Evolutionary conservation across 306 rosid species (phyloP), one percentile per base, ranked within the genome.

Genomic region (Hippophae rhamnoides): DNA sequence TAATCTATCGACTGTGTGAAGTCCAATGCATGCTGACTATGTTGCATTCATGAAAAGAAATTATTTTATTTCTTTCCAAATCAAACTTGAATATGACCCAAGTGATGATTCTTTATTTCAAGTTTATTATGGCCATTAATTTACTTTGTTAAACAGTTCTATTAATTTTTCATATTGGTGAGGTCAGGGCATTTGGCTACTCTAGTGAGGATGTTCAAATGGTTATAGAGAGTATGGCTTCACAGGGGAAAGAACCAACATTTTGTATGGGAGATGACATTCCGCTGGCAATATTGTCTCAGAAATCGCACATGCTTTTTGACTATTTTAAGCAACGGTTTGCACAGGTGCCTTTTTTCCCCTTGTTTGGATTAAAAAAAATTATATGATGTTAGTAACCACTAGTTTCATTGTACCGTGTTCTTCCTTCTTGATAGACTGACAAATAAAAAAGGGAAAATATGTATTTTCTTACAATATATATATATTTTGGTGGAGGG

Each of bases 221-320:
- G 96, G 85, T 92, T 77, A 92, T 92, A 26, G 96, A 92, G 80
- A 62, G 74, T 47, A 92, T 92, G 98, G 96, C 98, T 76, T 60
- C 95, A 58, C 98, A 92, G 82, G 98, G 98, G 78, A 92, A 92
- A 86, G 98, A 92, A 73, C 98, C 96, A 50, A 90, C 94, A 48
- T 90, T 90, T 80, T 89, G 97, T 74, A 89, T 89, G 97, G 97
- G 97, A 25, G 97, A 89, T 74, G 97, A 89, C 77, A 89, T 84
- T 73, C 95, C 97, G 26, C 66, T 89, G 79, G 93, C 97, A 70
- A 84, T 88, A 31, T 69, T 90, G 69, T 90, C 97, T 67, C 98
- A 87, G 78, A 92, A 70, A 78, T 84, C 93, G 13, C 98, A 92
- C 74, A 79, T 85, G 92, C 93, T 92, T 71, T 87, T 76, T 74